Evolutionary conservation across 768 basidiomycete species (phyloP).

Genomic region (Amanita exitialis): DNA sequence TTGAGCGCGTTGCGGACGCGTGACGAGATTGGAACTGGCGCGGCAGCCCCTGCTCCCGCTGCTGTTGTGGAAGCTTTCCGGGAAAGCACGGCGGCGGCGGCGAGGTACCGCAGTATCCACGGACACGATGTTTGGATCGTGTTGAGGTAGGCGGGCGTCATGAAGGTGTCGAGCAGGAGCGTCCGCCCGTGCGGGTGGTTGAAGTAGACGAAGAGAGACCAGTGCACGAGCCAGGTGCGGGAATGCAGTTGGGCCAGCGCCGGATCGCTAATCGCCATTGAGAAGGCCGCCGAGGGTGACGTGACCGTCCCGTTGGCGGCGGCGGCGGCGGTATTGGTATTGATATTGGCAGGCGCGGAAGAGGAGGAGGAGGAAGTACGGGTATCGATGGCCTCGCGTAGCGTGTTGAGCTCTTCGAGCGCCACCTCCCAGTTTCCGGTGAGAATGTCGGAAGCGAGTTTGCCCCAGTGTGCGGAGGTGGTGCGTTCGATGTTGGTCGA

Average conservation of each 20-base stretch:
- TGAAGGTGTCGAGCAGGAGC: constrained; percentile 91
- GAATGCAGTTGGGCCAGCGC: constrained; percentile 85
- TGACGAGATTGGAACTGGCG: constrained; percentile 38
- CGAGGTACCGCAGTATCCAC: constrained; percentile 91
- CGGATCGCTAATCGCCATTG: constrained; percentile 37
- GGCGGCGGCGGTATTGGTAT: neutral
- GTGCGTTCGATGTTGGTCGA: constrained; percentile 90
- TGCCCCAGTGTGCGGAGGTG: constrained; percentile 97
- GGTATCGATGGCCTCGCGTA: constrained; percentile 88
- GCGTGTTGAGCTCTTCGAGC: constrained; percentile 87
- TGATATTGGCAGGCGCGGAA: constrained; percentile 7
- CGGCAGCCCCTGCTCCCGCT: constrained; percentile 17
- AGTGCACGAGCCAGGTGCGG: constrained; percentile 93
- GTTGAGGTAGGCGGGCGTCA: constrained; percentile 93
- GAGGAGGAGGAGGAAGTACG: constrained; percentile 28
- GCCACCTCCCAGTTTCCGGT: constrained; percentile 94
- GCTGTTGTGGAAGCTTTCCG: constrained; percentile 50
- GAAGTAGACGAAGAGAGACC: constrained; percentile 98
- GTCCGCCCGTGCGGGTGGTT: constrained; percentile 90
- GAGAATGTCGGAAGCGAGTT: constrained; percentile 93
- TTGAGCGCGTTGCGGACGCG: constrained; percentile 83
- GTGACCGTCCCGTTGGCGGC: neutral
- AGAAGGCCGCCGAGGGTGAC: constrained; percentile 12
- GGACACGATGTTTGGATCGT: constrained; percentile 95
- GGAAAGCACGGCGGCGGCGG: constrained; percentile 87